These are phyloP conservation scores for Cladosporium sp. DNA, from an alignment of 2,329 filamentous ascomycete species.

Conservation along the genomic window DNA sequence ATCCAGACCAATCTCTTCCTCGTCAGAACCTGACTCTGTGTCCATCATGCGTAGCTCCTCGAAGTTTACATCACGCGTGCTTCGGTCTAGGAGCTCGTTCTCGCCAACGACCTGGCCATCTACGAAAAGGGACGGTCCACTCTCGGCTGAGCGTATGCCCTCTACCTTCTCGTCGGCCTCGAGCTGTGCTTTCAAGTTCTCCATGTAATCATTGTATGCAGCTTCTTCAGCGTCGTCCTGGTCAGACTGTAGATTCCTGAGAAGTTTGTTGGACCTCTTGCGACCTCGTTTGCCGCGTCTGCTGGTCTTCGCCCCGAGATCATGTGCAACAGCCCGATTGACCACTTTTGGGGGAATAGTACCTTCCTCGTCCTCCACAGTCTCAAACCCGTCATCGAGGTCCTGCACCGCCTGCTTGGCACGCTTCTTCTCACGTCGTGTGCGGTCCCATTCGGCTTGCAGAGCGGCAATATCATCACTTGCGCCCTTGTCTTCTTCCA, in stretches of 20 bases:
- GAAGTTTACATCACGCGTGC: slow-evolving; percentile 16
- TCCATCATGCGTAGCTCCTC: slow-evolving; percentile 20
- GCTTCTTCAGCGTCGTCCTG: slow-evolving; percentile 38
- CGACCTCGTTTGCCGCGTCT: slow-evolving; percentile 28
- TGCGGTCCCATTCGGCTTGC: slow-evolving; percentile 23
- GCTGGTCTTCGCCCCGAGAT: slow-evolving; percentile 2
- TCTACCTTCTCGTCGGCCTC: slow-evolving; percentile 22
- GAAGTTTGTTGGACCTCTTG: slow-evolving; percentile 30
- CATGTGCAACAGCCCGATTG: not conserved
- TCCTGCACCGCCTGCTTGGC: slow-evolving; percentile 14
- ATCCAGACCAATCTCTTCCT: slow-evolving; percentile 16
- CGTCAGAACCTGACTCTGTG: slow-evolving; percentile 29
- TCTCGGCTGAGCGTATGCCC: slow-evolving; percentile 2
- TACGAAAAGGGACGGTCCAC: slow-evolving; percentile 26
- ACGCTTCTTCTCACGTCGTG: slow-evolving; percentile 24
- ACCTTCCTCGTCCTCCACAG: slow-evolving; percentile 1
- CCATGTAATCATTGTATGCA: slow-evolving; percentile 64
- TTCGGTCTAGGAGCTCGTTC: slow-evolving; percentile 25
- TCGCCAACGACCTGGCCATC: slow-evolving; percentile 28
- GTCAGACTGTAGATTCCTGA: slow-evolving; percentile 42
- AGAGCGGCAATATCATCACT: slow-evolving; percentile 21
- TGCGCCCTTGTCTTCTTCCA: slow-evolving; percentile 6
- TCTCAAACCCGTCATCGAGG: not conserved
- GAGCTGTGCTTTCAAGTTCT: slow-evolving; percentile 52
- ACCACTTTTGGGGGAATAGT: slow-evolving; percentile 1